Evolutionary conservation across 129 eudicot species (phyloP).

Genomic region (Arctium minus): DNA sequence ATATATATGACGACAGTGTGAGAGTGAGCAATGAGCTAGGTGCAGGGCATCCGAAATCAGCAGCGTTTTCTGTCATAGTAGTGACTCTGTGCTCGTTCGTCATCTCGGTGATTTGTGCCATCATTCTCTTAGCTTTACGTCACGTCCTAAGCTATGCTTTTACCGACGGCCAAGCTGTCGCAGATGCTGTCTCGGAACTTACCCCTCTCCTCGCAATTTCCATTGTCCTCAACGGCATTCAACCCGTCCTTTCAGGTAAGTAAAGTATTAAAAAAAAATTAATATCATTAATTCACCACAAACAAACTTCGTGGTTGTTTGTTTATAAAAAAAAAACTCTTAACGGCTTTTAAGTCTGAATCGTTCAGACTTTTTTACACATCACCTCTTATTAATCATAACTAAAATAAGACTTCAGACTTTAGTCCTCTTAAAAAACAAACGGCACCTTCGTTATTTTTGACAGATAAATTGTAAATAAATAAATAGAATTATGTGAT

Average conservation of each 20-base stretch:
- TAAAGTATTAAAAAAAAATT: not conserved
- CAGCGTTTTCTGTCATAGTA: constrained; percentile 35
- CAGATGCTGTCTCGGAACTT: constrained; percentile 46
- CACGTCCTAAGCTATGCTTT: constrained; percentile 43
- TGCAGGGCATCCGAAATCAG: constrained; percentile 55
- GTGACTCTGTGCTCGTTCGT: constrained; percentile 39
- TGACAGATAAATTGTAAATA: not conserved
- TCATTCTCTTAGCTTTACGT: constrained; percentile 29
- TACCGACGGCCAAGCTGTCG: constrained; percentile 41
- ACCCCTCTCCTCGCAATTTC: constrained; percentile 40
- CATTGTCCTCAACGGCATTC: constrained; percentile 45
- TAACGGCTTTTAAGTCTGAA: no score
- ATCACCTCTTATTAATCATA: no score
- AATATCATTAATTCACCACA: no score
- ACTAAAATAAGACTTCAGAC: no score
- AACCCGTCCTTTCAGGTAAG: constrained; percentile 55
- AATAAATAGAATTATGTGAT: not conserved
- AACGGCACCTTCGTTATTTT: not conserved
- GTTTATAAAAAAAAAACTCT: no score
- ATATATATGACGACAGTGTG: constrained; percentile 26
- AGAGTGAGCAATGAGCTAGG: constrained; percentile 61
- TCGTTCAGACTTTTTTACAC: no score
- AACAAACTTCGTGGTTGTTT: no score
- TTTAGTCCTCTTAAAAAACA: no score
- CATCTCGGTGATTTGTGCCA: constrained; percentile 34